Evolutionary conservation across 2,329 filamentous ascomycete genomes (phyloP), one percentile per base, ranked within the genome.

Genomic region (Penicillium expansum): DNA sequence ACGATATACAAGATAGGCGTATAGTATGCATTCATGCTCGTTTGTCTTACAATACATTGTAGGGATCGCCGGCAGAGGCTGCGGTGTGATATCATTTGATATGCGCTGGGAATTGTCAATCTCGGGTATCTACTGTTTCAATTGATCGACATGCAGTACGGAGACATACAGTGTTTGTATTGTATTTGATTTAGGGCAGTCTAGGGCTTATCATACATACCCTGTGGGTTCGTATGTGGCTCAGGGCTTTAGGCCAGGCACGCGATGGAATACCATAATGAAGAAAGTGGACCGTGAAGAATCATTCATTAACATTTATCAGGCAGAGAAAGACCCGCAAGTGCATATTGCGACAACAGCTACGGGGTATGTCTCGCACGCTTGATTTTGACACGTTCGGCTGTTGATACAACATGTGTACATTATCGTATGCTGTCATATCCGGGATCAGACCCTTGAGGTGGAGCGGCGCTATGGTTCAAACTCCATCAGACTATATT

Each of bases 41-140:
- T 11, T 22, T n/a, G 7, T 18, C 16, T 10, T 29, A 7, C 16
- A 47, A 6, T 8, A n/a, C 20, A 47, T 33, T n/a, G 14, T 48
- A 44, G 27, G 22, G 43, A 39, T 50, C 42, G 43, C 30, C 27
- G 6, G 18, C 27, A 24, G 30, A 30, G 48, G 27, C 22, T 39
- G 49, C 43, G 16, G 27, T 52, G 58, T 62, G 58, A 58, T 56
- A 58, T 60, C 58, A 60, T 60, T 39, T 35, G 9, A 27, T 2
- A 43, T 27, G 20, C 14, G 14, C 24, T 29, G 13, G 42, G 14
- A 27, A 24, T 22, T 33, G 16, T 48, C 5, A 42, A 29, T 30
- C n/a, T 49, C 37, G n/a, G 37, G 8, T 35, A 30, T 16, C 27
- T n/a, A 10, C 41, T n/a, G 14, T 20, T 38, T 33, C 10, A 18